A percentile compares a stretch with the other conserved stretches of the same genome.
Conservation (phyloP, 371 early-diverging fungal species). For the Rhizopus microsporus region DNA sequence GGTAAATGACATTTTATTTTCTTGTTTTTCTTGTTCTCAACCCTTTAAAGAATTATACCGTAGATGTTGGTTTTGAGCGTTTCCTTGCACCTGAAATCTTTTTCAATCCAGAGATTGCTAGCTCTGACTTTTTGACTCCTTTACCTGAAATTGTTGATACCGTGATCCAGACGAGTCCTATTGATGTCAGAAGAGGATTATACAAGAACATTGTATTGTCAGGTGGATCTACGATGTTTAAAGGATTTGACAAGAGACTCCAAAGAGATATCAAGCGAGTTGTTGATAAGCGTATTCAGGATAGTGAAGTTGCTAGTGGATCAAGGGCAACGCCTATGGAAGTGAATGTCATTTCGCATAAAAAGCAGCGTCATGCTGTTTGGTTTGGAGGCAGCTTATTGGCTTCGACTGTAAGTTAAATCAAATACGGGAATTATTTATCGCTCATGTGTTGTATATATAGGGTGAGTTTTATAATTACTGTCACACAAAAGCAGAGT, state of each 20-base stretch:
- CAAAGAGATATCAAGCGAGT: conserved; percentile 93
- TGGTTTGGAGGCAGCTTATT: conserved; percentile 97
- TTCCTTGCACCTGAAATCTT: conserved; percentile 98
- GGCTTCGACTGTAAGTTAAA: conserved; percentile 80
- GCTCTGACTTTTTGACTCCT: conserved; percentile 95
- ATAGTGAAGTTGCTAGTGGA: conserved; percentile 73
- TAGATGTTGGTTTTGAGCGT: conserved; percentile 97
- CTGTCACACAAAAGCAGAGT: conserved; percentile 97
- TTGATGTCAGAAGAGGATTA: conserved; percentile 94
- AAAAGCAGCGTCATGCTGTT: conserved; percentile 97
- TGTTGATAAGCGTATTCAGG: conserved; percentile 80
- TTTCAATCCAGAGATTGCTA: conserved; percentile 97
- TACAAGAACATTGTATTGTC: conserved; percentile 98
- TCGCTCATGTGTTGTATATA: not conserved
- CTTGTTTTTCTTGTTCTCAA: not conserved
- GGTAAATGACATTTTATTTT: conserved; percentile 40
- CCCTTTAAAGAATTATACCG: conserved; percentile 69
- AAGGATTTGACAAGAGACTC: conserved; percentile 93
- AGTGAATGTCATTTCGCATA: conserved; percentile 96
- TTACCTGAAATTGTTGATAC: conserved; percentile 94
- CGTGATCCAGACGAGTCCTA: conserved; percentile 94
- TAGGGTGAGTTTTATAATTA: conserved; percentile 88
- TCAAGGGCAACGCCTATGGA: conserved; percentile 79
- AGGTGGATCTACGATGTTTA: conserved; percentile 98
- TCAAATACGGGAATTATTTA: not conserved